These are phyloP conservation scores for Wickerhamomyces kurtzmanii DNA, from an alignment of 805 yeast species.

Conservation along the genomic window DNA sequence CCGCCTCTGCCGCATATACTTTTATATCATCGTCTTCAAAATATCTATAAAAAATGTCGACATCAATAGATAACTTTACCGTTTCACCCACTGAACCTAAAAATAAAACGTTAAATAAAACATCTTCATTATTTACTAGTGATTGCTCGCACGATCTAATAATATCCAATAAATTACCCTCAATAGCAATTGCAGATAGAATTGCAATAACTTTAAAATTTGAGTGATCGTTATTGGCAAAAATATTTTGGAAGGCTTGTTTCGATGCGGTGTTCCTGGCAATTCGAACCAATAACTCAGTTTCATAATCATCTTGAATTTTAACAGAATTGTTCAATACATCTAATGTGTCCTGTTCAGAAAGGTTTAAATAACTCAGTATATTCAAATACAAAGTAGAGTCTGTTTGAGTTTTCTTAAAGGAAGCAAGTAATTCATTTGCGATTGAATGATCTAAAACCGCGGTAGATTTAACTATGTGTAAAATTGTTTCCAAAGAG, in stretches of 20 bases:
- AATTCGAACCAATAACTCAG: slow-evolving; percentile 13
- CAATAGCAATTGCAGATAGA: slow-evolving; percentile 13
- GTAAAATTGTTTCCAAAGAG: slow-evolving; percentile 5
- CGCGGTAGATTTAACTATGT: slow-evolving; percentile 13
- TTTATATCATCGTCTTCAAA: slow-evolving; percentile 27
- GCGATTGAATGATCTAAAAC: slow-evolving; percentile 11
- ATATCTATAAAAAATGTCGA: slow-evolving; percentile 25
- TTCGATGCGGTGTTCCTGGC: slow-evolving; percentile 17
- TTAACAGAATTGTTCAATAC: slow-evolving; percentile 13
- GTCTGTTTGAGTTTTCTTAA: slow-evolving; percentile 6
- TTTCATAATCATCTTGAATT: slow-evolving; percentile 17
- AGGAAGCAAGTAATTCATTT: slow-evolving; percentile 8
- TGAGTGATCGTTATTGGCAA: too few species aligned
- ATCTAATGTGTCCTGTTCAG: slow-evolving; percentile 6
- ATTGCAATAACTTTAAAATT: slow-evolving; percentile 14
- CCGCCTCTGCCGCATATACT: slow-evolving; percentile 38
- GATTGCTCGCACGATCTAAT: slow-evolving; percentile 11
- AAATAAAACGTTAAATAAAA: slow-evolving; percentile 29
- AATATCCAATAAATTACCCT: slow-evolving; percentile 14
- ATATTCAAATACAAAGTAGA: slow-evolving; percentile 15
- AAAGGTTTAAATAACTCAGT: slow-evolving; percentile 11
- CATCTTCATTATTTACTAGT: slow-evolving; percentile 7
- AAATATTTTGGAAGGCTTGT: slow-evolving; percentile 5
- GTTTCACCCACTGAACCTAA: slow-evolving; percentile 40
- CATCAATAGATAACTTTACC: slow-evolving; percentile 20